Conservation (phyloP, 108 stramenopile species). For the Hondaea fermentalgiana region DNA sequence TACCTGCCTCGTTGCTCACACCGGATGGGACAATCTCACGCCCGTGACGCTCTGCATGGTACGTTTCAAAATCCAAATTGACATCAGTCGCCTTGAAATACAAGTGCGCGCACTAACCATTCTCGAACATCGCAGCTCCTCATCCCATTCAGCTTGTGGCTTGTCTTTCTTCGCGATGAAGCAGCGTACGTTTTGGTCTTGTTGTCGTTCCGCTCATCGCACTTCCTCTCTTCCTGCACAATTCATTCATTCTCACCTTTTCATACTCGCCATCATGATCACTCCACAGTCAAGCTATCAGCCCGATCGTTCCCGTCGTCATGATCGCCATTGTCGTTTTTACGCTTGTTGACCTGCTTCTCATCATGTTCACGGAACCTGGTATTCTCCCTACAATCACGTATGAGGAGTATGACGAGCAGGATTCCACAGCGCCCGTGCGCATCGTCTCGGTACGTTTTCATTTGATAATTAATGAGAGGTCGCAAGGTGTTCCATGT, state of each 20-base stretch:
- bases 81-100: too few relatives aligned
- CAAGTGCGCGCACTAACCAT: too few relatives aligned
- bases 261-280: neutral
- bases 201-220: neutral
- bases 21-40: slow-evolving; percentile 15
- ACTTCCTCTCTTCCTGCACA: neutral
- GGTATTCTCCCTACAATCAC: neutral
- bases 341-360: neutral
- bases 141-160: neutral
- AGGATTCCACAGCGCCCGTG: neutral
- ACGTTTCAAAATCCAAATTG: neutral
- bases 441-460: slow-evolving; percentile 11
- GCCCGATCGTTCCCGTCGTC: neutral
- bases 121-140: neutral
- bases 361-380: neutral
- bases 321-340: neutral
- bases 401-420: neutral
- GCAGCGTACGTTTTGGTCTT: neutral
- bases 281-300: neutral
- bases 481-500: too few relatives aligned
- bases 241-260: neutral
- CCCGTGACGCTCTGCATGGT: neutral
- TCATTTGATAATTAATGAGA: too few relatives aligned
- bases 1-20: neutral
- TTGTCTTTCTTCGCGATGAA: neutral